A percentile compares a stretch with the other conserved stretches of the same genome.
Conservation (phyloP, 441 rosid genomes). For the Pelargonium cotyledonis region DNA sequence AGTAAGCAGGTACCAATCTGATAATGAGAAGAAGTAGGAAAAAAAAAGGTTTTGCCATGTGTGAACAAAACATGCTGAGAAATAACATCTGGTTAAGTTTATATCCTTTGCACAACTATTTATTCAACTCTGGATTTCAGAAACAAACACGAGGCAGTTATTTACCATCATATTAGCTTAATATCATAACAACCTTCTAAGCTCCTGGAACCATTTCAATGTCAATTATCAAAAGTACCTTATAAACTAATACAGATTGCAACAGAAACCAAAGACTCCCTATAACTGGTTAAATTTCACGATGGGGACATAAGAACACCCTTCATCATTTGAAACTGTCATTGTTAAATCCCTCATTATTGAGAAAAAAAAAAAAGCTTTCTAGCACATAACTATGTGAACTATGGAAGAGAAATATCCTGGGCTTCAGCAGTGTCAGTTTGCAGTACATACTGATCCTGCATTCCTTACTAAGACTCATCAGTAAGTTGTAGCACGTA, state of each 20-base stretch:
- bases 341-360: no score
- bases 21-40: no score
- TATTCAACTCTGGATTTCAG: background rate
- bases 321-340: no score
- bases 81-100: no score
- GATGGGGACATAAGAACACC: no score
- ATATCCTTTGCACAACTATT: background rate
- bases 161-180: background rate
- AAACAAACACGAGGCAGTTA: background rate
- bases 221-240: background rate
- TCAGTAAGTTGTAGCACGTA: no score
- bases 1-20: no score
- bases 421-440: constrained; percentile 80
- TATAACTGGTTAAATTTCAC: no score
- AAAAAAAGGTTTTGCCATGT: no score
- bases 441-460: constrained; percentile 86
- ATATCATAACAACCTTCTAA: background rate
- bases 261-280: background rate
- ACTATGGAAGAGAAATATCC: constrained; percentile 60
- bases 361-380: no score
- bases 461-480: constrained; percentile 26
- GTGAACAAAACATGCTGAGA: no score
- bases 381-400: background rate
- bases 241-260: background rate
- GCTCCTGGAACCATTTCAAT: background rate